Evolutionary conservation across 257 asterid species (phyloP).

Genomic region (Salvia hispanica): DNA sequence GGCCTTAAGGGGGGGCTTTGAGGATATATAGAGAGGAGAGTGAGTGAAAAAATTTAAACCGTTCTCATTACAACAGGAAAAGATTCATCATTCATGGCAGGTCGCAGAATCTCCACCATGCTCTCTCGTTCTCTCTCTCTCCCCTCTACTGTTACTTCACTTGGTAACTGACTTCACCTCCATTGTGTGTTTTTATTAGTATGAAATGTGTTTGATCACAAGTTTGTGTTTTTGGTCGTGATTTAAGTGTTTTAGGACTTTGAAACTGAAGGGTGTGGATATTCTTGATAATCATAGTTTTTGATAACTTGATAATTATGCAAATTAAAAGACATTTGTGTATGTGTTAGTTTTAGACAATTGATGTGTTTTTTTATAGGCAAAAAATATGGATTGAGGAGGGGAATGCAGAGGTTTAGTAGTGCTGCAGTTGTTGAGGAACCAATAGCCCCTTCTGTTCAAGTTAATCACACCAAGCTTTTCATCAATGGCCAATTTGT

Average conservation of each 20-base stretch:
- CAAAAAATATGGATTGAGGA: slow-evolving; percentile 39
- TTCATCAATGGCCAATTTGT: slow-evolving; percentile 75
- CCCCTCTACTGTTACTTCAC: slow-evolving; percentile 36
- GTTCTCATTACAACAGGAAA: not conserved
- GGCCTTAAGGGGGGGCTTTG: not conserved
- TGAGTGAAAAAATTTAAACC: not conserved
- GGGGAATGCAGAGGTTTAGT: slow-evolving; percentile 45
- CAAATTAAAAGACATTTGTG: not conserved
- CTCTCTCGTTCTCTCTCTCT: slow-evolving; percentile 46
- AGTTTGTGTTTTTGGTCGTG: not conserved
- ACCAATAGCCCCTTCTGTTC: slow-evolving; percentile 54
- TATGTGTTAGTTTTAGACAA: not conserved
- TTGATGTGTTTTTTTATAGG: slow-evolving; percentile 34
- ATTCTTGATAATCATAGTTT: slow-evolving; percentile 13
- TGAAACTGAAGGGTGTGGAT: slow-evolving; percentile 14
- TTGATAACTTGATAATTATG: not conserved
- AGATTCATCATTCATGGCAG: slow-evolving; percentile 43
- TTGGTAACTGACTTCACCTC: slow-evolving; percentile 32
- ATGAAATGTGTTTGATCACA: not conserved
- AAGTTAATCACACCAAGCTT: slow-evolving; percentile 61
- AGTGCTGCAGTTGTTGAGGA: slow-evolving; percentile 60
- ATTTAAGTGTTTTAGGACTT: not conserved
- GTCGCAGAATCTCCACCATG: slow-evolving; percentile 49
- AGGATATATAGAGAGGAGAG: not conserved
- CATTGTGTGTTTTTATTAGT: not conserved